These are phyloP conservation scores for Podaxis sp. DNA, from an alignment of 768 basidiomycete genomes.

Conservation along the genomic window DNA sequence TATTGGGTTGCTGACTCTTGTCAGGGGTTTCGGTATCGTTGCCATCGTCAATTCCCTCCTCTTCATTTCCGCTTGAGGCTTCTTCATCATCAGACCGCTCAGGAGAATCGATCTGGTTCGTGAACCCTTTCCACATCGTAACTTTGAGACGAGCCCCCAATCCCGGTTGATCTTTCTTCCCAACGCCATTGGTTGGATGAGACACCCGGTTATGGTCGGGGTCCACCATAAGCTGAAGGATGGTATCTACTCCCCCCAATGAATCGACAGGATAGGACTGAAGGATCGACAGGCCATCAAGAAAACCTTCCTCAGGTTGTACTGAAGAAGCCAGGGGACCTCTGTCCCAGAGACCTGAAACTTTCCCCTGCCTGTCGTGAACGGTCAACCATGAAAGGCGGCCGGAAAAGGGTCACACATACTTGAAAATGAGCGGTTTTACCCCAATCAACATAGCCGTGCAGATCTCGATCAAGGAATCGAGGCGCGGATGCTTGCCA, in stretches of 20 bases:
- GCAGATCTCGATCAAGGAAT: conserved; percentile 70
- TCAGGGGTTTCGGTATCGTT: conserved; percentile 45
- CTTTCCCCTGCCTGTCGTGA: conserved; percentile 23
- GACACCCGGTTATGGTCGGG: conserved; percentile 39
- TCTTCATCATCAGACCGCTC: conserved; percentile 31
- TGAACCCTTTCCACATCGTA: conserved; percentile 69
- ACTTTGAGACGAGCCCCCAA: conserved; percentile 58
- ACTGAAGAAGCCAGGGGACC: conserved; percentile 28
- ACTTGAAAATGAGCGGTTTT: conserved; percentile 57
- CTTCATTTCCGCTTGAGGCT: conserved; percentile 34
- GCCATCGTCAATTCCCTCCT: conserved; percentile 38
- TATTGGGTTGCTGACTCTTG: conserved; percentile 14
- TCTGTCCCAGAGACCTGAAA: conserved; percentile 21
- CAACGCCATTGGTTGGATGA: neutral
- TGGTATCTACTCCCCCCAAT: conserved; percentile 68
- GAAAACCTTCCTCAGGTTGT: conserved; percentile 63
- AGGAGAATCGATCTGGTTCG: conserved; percentile 46
- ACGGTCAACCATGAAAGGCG: neutral
- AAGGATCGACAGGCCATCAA: conserved; percentile 64
- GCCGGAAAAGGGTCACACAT: conserved; percentile 16
- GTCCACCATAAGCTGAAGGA: conserved; percentile 68
- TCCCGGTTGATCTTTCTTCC: conserved; percentile 31
- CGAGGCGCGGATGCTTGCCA: conserved; percentile 59
- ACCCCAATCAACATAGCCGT: conserved; percentile 66
- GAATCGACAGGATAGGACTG: conserved; percentile 63